These are phyloP conservation scores for Pseudogymnoascus sp. DNA, from an alignment of 2,329 filamentous ascomycete genomes.

Conservation along the genomic window DNA sequence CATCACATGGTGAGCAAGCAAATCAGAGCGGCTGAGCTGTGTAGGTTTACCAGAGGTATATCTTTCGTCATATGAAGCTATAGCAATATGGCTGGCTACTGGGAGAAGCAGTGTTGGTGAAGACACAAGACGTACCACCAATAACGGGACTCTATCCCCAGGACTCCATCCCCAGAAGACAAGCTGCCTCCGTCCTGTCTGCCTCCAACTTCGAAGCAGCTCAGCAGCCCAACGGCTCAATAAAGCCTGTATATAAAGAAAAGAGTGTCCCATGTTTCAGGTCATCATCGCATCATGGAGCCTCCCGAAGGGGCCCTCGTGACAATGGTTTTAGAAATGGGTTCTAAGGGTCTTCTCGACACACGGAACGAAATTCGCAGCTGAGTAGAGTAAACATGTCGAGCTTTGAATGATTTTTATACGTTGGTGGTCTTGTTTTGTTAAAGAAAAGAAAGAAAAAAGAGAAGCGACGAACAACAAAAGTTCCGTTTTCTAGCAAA, in stretches of 20 bases:
- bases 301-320: conserved; percentile 54
- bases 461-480: conserved; percentile 13
- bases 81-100: background rate
- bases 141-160: background rate
- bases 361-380: conserved; percentile 62
- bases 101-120: conserved; percentile 19
- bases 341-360: conserved; percentile 54
- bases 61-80: conserved; percentile 20
- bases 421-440: conserved; percentile 53
- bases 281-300: conserved; percentile 63
- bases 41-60: conserved; percentile 43
- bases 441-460: conserved; percentile 29
- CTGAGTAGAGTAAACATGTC: conserved; percentile 44
- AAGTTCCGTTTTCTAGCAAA: conserved; percentile 7
- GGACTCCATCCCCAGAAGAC: conserved; percentile 13
- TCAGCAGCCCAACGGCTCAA: background rate
- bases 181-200: background rate
- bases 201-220: conserved; percentile 11
- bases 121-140: background rate
- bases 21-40: conserved; percentile 37
- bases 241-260: conserved; percentile 6
- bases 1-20: conserved; percentile 17
- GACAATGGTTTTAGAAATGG: conserved; percentile 78
- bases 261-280: conserved; percentile 52
- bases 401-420: conserved; percentile 65